Conservation (phyloP, 371 early-diverging fungal genomes). For the Mortierella sp. region DNA sequence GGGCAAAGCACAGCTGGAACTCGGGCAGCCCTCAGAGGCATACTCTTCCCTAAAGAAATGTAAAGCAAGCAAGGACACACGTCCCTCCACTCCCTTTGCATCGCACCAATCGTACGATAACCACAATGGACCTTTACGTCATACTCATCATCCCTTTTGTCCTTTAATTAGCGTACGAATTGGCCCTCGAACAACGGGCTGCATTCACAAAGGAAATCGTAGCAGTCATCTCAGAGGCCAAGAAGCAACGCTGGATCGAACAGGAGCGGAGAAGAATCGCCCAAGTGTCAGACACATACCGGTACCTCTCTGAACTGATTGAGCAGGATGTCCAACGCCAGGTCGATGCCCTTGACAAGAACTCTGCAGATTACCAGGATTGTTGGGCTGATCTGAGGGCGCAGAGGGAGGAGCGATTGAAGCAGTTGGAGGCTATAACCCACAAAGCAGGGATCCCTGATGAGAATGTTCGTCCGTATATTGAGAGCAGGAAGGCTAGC, state of each 20-base stretch:
- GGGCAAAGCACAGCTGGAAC: slow-evolving; percentile 53
- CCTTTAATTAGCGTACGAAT: slow-evolving; percentile 37
- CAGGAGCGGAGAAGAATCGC: slow-evolving; percentile 70
- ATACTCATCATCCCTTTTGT: background rate
- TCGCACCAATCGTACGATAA: background rate
- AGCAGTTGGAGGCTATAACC: slow-evolving; percentile 35
- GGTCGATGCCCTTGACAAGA: slow-evolving; percentile 30
- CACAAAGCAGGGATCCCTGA: slow-evolving; percentile 30
- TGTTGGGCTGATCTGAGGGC: slow-evolving; percentile 16
- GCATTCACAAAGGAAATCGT: slow-evolving; percentile 50
- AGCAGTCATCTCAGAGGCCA: slow-evolving; percentile 39
- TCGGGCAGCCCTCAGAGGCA: slow-evolving; percentile 43
- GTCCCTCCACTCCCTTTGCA: background rate
- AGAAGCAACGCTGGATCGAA: slow-evolving; percentile 73
- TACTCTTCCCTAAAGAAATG: slow-evolving; percentile 39
- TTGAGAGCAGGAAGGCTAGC: background rate
- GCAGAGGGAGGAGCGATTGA: slow-evolving; percentile 29
- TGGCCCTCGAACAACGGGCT: slow-evolving; percentile 44
- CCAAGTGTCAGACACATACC: slow-evolving; percentile 70
- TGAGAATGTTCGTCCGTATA: slow-evolving; percentile 28
- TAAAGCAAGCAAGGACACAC: background rate
- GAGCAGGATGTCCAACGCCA: slow-evolving; percentile 62
- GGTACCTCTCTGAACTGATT: slow-evolving; percentile 73
- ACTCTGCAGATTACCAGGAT: slow-evolving; percentile 29
- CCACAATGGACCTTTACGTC: background rate